Evolutionary conservation across 306 rosid genomes (phyloP), one percentile per base, ranked within the genome.

Genomic region (Castanea mollissima): DNA sequence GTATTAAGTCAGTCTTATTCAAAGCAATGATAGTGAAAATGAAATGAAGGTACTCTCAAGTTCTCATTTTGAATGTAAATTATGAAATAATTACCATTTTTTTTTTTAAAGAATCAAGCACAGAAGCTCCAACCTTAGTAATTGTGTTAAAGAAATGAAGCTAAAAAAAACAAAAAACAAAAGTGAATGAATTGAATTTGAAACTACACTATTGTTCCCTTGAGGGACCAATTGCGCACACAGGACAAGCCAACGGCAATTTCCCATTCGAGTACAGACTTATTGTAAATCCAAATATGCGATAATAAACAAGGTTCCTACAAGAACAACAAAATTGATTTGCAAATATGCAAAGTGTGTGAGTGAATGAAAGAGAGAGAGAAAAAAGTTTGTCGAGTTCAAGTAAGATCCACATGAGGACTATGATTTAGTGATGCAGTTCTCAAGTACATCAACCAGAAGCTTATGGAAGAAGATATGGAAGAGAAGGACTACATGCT

Each of bases 201-300:
- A 25, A 25, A 25, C 27, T 25, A 25, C 27, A 25, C 27, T 25
- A 25, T 25, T 25, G 2, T 1, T 25, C 27, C 27, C 27, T 25
- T 25, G 1, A 25, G 27, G 27, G 27, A 25, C 27, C 27, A 25
- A 25, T 25, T 25, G 27, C 27, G 1, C 27, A 25, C 27, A 25
- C 27, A 25, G 2, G 27, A 25, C 74, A 94, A 88, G 68, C 98
- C 98, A 76, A 87, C 92, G 4, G 94, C 90, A 87, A 94, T 89
- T 74, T 94, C 98, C 98, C 98, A 94, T 84, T 94, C 98, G 38
- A 92, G 98, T 21, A 92, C 97, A 71, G 97, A 92, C 86, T 94
- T 89, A 80, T 94, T 94, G 86, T 94, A 88, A 75, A 94, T 92
- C 82, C 93, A 91, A 73, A 92, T 89, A 69, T 92, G 96, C 13